Evolutionary conservation across 2,329 filamentous ascomycete species (phyloP).

Genomic region (Diplodia scrobiculata): DNA sequence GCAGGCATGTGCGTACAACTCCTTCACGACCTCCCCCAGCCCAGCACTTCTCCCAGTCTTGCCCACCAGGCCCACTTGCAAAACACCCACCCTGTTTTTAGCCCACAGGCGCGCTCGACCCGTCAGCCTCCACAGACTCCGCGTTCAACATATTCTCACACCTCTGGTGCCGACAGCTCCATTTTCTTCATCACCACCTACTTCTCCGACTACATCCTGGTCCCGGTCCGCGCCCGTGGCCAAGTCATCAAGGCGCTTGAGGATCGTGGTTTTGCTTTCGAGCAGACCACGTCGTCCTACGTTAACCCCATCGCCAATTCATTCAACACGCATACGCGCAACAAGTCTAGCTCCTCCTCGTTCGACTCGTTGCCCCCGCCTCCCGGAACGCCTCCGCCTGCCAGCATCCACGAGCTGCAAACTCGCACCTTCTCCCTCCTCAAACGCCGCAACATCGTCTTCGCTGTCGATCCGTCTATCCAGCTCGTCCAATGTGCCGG

Average conservation of each 20-base stretch:
- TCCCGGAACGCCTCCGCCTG: slow-evolving; percentile 73
- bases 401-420: slow-evolving; percentile 77
- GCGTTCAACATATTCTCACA: slow-evolving; percentile 30
- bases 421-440: slow-evolving; percentile 80
- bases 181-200: slow-evolving; percentile 99
- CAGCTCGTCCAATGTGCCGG: slow-evolving; percentile 82
- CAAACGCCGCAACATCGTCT: slow-evolving; percentile 72
- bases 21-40: slow-evolving; percentile 16
- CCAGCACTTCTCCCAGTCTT: background rate
- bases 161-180: slow-evolving; percentile 54
- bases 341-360: slow-evolving; percentile 49
- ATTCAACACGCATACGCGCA: slow-evolving; percentile 52
- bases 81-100: background rate
- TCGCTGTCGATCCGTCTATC: slow-evolving; percentile 68
- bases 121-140: background rate
- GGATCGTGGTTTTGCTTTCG: slow-evolving; percentile 80
- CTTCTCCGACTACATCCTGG: slow-evolving; percentile 94
- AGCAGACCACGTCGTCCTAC: slow-evolving; percentile 63
- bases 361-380: slow-evolving; percentile 47
- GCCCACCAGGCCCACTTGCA: slow-evolving; percentile 9
- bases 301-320: slow-evolving; percentile 50
- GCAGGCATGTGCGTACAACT: slow-evolving; percentile 69
- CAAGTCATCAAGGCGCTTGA: slow-evolving; percentile 77
- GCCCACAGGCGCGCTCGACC: slow-evolving; percentile 2
- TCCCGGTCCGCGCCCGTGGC: slow-evolving; percentile 72